Evolutionary conservation across 2,329 filamentous ascomycete genomes (phyloP), one percentile per base, ranked within the genome.

Genomic region (Pyricularia pennisetigena): DNA sequence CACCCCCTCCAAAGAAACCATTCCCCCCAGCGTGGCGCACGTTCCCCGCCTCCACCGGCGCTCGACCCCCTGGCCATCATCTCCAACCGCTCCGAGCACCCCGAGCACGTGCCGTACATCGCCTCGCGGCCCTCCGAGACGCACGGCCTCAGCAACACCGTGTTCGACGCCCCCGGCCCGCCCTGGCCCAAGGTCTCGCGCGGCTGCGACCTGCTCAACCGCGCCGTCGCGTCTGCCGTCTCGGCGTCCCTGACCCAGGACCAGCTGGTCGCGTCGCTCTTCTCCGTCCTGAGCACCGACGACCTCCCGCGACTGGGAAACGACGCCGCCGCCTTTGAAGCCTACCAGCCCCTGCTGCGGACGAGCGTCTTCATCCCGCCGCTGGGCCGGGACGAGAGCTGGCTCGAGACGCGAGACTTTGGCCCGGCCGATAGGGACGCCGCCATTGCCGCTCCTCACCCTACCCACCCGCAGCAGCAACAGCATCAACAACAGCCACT

Each of bases 121-220:
- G 84, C 78, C 23, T 81, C 80, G n/a, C 78, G 2, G 59, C 24
- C 57, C 2, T 83, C 80, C 4, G 79, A 82, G 70, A 83, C 83
- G 0, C 85, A 86, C 75, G 88, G 84, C 0, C 77, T 90, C 68
- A 90, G 87, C 78, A 90, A 90, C 75, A 83, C 86, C 1, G 80
- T 82, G 4, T 89, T 85, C 71, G 79, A 81, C 30, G 75, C 80
- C 1, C 77, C 80, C 41, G 66, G 59, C 49, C 57, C 57, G 12
- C 66, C 66, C 57, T 90, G 88, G 88, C 86, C 85, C 67, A 90
- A 90, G 76, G 82, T 90, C 9, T 77, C 79, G 14, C 76, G 79
- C 57, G 88, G 87, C 10, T 82, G 81, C 70, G 72, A 77, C 6
- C 74, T 86, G 28, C 73, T 88, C 57, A 73, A 74, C 3, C 76